Conservation (phyloP, 441 rosid genomes). For the Macaranga tanarius region DNA sequence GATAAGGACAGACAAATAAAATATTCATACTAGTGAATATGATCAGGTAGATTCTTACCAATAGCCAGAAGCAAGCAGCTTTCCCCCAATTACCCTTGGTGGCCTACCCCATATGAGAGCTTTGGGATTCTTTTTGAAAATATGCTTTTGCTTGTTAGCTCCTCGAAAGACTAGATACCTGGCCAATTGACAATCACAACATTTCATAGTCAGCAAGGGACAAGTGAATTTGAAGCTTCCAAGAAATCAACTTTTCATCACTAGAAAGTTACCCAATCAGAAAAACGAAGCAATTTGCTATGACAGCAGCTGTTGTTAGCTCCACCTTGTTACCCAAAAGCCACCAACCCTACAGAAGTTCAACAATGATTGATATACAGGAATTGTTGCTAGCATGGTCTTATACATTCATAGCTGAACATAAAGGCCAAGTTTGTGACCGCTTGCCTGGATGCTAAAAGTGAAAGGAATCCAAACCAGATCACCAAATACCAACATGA, state of each 20-base stretch:
- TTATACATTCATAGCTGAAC: background rate
- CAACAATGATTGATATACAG: constrained; percentile 4
- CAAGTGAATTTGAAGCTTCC: constrained; percentile 7
- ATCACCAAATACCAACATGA: constrained; percentile 97
- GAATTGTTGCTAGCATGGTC: constrained; percentile 5
- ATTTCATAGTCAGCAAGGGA: constrained; percentile 1
- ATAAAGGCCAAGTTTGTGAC: constrained; percentile 16
- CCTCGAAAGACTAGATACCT: constrained; percentile 88
- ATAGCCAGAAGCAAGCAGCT: constrained; percentile 91
- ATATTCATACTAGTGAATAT: background rate
- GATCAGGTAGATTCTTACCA: constrained; percentile 47
- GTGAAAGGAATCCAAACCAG: constrained; percentile 93
- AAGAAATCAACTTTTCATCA: constrained; percentile 7
- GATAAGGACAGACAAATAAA: background rate
- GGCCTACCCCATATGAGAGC: constrained; percentile 80
- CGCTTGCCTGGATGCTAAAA: constrained; percentile 87
- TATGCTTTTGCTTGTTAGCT: constrained; percentile 85
- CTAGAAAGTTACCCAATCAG: constrained; percentile 60
- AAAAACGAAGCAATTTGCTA: constrained; percentile 64
- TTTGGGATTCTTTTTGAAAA: constrained; percentile 81
- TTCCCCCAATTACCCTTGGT: constrained; percentile 76
- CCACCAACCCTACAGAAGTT: constrained; percentile 81
- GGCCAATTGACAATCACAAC: constrained; percentile 23
- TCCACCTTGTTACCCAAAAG: constrained; percentile 73
- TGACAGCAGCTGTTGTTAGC: constrained; percentile 49